Evolutionary conservation across 2,329 filamentous ascomycete species (phyloP).

Genomic region (Aaosphaeria arxii): DNA sequence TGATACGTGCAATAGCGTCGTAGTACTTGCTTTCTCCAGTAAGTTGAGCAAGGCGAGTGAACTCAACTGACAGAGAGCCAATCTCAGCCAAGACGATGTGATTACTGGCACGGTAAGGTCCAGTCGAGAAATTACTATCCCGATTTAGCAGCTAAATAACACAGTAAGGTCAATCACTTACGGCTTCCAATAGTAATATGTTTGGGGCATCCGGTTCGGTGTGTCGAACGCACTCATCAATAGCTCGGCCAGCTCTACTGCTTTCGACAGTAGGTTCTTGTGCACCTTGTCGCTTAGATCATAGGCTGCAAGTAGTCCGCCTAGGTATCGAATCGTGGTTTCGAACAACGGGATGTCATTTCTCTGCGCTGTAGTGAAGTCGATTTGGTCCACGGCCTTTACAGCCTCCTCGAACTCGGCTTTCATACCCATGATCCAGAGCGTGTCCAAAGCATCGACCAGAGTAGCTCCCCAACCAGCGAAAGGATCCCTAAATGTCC

Average conservation of each 20-base stretch:
- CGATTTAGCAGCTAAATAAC: constrained; percentile 1
- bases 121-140: constrained; percentile 28
- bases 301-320: constrained; percentile 67
- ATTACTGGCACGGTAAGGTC: constrained; percentile 39
- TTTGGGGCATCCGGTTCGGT: constrained; percentile 63
- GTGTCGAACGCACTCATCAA: constrained; percentile 67
- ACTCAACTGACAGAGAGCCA: constrained; percentile 48
- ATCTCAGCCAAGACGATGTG: constrained; percentile 47
- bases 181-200: constrained; percentile 55
- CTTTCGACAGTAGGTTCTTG: constrained; percentile 57
- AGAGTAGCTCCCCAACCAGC: constrained; percentile 88
- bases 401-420: constrained; percentile 65
- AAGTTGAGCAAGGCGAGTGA: constrained; percentile 46
- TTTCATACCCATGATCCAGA: constrained; percentile 69
- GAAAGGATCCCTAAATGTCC: constrained; percentile 72
- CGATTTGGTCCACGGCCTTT: constrained; percentile 55
- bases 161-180: constrained; percentile 22
- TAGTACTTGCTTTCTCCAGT: constrained; percentile 48
- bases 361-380: constrained; percentile 55
- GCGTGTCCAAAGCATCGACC: constrained; percentile 70
- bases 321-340: constrained; percentile 69
- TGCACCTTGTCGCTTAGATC: constrained; percentile 59
- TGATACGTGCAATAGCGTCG: constrained; percentile 47
- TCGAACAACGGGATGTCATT: constrained; percentile 65
- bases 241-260: constrained; percentile 61